Evolutionary conservation across 495 filamentous ascomycete genomes (phyloP).

Genomic region (Hyaloscypha finlandica): DNA sequence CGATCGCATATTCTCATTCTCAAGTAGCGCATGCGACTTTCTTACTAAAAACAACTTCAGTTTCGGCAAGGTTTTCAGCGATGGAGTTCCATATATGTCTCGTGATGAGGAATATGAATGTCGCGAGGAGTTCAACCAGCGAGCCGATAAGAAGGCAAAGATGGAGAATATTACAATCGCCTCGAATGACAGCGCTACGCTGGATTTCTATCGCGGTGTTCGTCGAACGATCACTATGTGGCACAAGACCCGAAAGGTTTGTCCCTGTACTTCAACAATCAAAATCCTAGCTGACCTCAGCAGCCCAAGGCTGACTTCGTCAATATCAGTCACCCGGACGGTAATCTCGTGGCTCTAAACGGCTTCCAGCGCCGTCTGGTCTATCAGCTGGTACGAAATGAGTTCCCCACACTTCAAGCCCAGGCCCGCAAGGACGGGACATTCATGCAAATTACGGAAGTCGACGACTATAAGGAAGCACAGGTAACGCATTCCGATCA

Average conservation of each 20-base stretch:
- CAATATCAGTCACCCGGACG: constrained; percentile 36
- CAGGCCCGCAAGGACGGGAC: constrained; percentile 39
- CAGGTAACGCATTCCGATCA: constrained; percentile 22
- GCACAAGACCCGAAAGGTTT: constrained; percentile 34
- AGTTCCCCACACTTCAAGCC: constrained; percentile 59
- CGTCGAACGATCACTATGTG: constrained; percentile 53
- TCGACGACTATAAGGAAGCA: constrained; percentile 21
- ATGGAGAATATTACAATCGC: constrained; percentile 49
- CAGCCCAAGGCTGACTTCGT: constrained; percentile 40
- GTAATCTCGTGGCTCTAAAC: constrained; percentile 29
- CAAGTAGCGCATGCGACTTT: constrained; percentile 59
- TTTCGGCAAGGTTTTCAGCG: constrained; percentile 55
- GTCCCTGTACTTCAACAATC: background rate
- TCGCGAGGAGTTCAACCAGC: constrained; percentile 36
- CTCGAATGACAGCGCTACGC: constrained; percentile 53
- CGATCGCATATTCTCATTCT: constrained; percentile 42
- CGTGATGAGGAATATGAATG: constrained; percentile 59
- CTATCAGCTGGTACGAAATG: constrained; percentile 64
- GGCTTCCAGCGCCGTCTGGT: constrained; percentile 64
- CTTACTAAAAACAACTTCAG: constrained; percentile 63
- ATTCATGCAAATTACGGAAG: constrained; percentile 52
- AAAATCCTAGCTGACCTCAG: constrained; percentile 10
- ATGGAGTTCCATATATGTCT: constrained; percentile 71
- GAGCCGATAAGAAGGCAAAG: constrained; percentile 38
- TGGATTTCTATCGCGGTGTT: constrained; percentile 55